Conservation (phyloP, 1,284 basidiomycete species). For the Gastroboletus turbinatus region DNA sequence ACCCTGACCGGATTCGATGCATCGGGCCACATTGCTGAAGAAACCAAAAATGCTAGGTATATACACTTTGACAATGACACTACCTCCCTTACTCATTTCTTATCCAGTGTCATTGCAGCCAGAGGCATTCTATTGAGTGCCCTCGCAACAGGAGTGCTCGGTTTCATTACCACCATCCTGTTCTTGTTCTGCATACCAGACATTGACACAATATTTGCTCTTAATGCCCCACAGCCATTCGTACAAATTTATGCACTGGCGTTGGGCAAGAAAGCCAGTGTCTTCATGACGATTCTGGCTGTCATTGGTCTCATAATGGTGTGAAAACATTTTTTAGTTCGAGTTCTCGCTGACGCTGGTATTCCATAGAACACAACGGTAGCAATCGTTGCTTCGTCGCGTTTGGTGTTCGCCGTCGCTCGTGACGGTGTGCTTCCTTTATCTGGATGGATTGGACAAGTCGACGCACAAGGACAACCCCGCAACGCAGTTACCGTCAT, state of each 20-base stretch:
- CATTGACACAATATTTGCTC: conserved; percentile 67
- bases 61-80: conserved; percentile 2
- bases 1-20: conserved; percentile 87
- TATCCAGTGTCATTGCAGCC: conserved; percentile 64
- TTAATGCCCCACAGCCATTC: conserved; percentile 84
- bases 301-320: conserved; percentile 77
- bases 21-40: conserved; percentile 86
- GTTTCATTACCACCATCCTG: conserved; percentile 74
- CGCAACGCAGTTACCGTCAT: conserved; percentile 82
- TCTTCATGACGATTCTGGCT: conserved; percentile 84
- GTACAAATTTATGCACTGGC: conserved; percentile 82
- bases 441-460: conserved; percentile 75
- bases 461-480: conserved; percentile 70
- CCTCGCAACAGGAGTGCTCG: conserved; percentile 70
- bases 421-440: conserved; percentile 85
- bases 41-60: conserved; percentile 83
- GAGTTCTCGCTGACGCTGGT: background rate
- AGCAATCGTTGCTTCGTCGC: conserved; percentile 80
- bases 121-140: conserved; percentile 77
- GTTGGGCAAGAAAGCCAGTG: conserved; percentile 70
- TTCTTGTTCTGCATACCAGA: conserved; percentile 86
- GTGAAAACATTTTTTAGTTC: conserved; percentile 22
- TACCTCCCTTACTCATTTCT: background rate
- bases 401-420: conserved; percentile 83
- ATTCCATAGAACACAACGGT: conserved; percentile 74